phyloP scores from a whole-genome alignment of 1,139 yeast species.

The Geotrichum carabidarum region DNA sequence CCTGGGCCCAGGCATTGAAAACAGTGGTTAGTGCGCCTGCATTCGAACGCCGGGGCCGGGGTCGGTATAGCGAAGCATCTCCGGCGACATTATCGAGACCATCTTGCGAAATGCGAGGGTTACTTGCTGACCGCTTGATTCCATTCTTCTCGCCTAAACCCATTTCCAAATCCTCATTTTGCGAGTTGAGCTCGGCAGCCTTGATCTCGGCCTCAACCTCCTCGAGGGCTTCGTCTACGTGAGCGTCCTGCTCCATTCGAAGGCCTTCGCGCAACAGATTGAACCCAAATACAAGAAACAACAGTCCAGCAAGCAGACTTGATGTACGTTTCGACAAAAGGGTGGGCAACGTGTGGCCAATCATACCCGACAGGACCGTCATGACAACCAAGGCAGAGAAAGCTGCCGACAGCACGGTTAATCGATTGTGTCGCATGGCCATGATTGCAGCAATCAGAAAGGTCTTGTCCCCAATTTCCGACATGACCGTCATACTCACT shows the following conservation, averaged over 20 bases:
- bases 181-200: conserved; percentile 50
- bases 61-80: conserved; percentile 27
- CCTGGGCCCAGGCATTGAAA: conserved; percentile 23
- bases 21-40: conserved; percentile 21
- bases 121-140: conserved; percentile 29
- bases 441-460: conserved; percentile 92
- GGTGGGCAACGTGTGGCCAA: conserved; percentile 88
- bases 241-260: conserved; percentile 71
- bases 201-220: conserved; percentile 95
- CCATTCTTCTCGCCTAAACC: conserved; percentile 26
- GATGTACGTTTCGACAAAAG: conserved; percentile 76
- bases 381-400: conserved; percentile 80
- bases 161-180: conserved; percentile 51
- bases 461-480: conserved; percentile 96
- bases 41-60: conserved; percentile 23
- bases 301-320: conserved; percentile 69
- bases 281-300: conserved; percentile 79
- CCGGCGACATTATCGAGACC: conserved; percentile 31
- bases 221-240: conserved; percentile 91
- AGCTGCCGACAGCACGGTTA: conserved; percentile 81
- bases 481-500: conserved; percentile 70
- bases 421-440: conserved; percentile 91
- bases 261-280: conserved; percentile 76
- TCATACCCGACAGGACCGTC: conserved; percentile 85
- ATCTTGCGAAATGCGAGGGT: conserved; percentile 33